phyloP scores from a whole-genome alignment of 306 rosid genomes.

The Quercus mongolica region DNA sequence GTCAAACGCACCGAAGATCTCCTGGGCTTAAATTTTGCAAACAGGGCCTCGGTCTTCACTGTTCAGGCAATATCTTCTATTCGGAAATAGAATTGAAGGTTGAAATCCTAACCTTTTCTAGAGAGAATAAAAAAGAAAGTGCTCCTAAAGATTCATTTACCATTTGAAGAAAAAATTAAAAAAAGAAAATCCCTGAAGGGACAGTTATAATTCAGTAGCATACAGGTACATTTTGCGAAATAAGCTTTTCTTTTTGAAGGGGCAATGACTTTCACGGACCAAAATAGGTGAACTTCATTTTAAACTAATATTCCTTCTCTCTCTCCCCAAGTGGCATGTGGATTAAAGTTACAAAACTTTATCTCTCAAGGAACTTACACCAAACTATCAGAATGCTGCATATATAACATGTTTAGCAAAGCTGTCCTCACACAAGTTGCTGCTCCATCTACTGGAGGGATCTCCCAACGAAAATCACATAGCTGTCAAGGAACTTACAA shows the following conservation, averaged over 20 bases:
- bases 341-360: background rate
- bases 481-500: constrained; percentile 1
- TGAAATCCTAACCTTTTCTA: too few relatives aligned
- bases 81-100: too few relatives aligned
- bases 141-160: too few relatives aligned
- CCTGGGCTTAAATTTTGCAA: too few relatives aligned
- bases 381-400: background rate
- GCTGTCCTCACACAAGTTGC: background rate
- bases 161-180: too few relatives aligned
- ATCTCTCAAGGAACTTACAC: background rate
- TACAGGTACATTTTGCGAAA: too few relatives aligned
- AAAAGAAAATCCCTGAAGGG: too few relatives aligned
- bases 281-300: background rate
- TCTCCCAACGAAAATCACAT: constrained; percentile 27
- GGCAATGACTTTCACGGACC: background rate
- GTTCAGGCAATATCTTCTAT: too few relatives aligned
- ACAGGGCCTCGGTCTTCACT: too few relatives aligned
- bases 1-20: too few relatives aligned
- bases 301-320: background rate
- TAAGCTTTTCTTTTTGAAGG: background rate
- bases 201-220: too few relatives aligned
- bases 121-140: too few relatives aligned
- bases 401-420: background rate
- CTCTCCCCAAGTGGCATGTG: background rate
- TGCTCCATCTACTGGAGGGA: background rate